Percentiles rank a stretch among this genome's conserved stretches.
Evolutionary conservation across 805 yeast species (phyloP).

Genomic region (Candida ipomoeae): DNA sequence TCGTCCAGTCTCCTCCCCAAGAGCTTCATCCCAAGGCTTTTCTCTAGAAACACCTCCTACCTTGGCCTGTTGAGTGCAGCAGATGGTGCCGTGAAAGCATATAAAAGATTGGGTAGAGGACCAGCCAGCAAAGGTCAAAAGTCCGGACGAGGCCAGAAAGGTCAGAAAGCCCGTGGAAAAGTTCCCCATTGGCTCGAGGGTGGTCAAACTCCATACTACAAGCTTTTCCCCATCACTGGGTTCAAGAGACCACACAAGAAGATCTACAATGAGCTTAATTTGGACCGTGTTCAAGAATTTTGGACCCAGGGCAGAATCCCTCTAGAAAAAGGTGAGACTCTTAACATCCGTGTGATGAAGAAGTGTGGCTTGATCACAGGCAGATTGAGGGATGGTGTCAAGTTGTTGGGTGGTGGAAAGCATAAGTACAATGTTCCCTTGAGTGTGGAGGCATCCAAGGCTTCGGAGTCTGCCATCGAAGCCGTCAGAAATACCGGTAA

Average conservation of each 20-base stretch:
- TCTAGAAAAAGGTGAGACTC: constrained; percentile 54
- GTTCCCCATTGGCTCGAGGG: constrained; percentile 96
- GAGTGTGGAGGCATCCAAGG: constrained; percentile 77
- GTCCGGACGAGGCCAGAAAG: constrained; percentile 95
- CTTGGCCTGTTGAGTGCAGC: constrained; percentile 57
- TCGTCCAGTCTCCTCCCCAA: constrained; percentile 2
- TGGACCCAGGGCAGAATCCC: constrained; percentile 63
- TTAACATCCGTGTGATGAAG: constrained; percentile 75
- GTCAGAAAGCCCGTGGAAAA: constrained; percentile 93
- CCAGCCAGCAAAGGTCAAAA: constrained; percentile 94
- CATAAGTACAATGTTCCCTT: constrained; percentile 53
- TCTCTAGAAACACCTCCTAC: constrained; percentile 40
- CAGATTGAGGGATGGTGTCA: constrained; percentile 71
- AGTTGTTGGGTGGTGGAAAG: constrained; percentile 64
- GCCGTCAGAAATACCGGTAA: constrained; percentile 74
- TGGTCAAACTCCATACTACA: constrained; percentile 92
- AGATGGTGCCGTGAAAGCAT: constrained; percentile 53
- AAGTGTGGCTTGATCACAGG: constrained; percentile 72
- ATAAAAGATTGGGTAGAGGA: constrained; percentile 90
- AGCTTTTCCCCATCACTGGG: constrained; percentile 84
- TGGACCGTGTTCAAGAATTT: constrained; percentile 67
- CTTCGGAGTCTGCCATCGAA: constrained; percentile 68
- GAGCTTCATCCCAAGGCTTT: background rate
- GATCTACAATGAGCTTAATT: constrained; percentile 55
- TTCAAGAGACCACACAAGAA: constrained; percentile 63